Evolutionary conservation across 2,329 filamentous ascomycete species (phyloP).

Genomic region (Ophiocordyceps unilateralis): DNA sequence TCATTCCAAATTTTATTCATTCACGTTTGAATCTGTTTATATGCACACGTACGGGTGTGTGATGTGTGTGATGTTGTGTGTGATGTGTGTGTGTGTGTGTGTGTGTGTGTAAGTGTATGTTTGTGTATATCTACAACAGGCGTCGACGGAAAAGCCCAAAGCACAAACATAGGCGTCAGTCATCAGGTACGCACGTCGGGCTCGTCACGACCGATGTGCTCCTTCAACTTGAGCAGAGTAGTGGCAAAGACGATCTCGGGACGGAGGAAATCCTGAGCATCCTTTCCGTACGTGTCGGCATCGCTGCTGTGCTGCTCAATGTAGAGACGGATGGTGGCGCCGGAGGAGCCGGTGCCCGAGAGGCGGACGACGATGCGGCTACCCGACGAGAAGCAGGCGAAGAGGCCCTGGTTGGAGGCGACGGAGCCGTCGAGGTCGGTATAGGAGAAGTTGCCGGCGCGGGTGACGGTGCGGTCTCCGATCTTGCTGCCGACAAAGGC

Average conservation of each 20-base stretch:
- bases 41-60: too few species aligned
- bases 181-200: slow-evolving; percentile 87
- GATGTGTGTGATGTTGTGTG: too few species aligned
- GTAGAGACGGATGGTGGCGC: slow-evolving; percentile 91
- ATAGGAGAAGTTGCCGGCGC: slow-evolving; percentile 95
- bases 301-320: slow-evolving; percentile 90
- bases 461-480: slow-evolving; percentile 60
- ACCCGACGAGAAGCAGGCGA: slow-evolving; percentile 82
- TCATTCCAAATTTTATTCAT: too few species aligned
- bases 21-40: too few species aligned
- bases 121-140: not conserved
- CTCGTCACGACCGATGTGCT: slow-evolving; percentile 80
- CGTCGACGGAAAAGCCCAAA: too few species aligned
- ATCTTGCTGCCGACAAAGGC: slow-evolving; percentile 71
- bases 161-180: too few species aligned
- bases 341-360: slow-evolving; percentile 86
- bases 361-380: slow-evolving; percentile 90
- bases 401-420: slow-evolving; percentile 89
- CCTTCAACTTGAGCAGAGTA: slow-evolving; percentile 77
- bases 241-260: slow-evolving; percentile 77
- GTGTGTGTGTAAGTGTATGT: too few species aligned
- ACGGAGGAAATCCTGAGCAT: slow-evolving; percentile 88
- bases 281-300: slow-evolving; percentile 55
- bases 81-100: too few species aligned
- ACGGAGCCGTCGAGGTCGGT: slow-evolving; percentile 96